Conservation (phyloP, 2,329 filamentous ascomycete genomes). For the Colletotrichum sp. region DNA sequence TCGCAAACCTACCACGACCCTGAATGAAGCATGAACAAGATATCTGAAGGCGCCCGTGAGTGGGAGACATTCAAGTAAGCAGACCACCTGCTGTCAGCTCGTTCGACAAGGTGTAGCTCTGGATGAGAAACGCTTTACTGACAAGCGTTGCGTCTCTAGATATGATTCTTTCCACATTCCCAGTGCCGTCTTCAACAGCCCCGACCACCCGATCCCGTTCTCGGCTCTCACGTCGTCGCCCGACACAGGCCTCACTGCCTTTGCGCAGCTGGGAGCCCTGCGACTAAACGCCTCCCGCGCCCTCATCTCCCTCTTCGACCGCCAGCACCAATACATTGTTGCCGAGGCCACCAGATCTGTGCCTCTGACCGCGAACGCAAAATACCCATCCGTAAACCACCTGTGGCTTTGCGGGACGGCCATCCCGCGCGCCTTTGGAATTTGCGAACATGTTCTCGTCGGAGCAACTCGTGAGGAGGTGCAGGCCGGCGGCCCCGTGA, state of each 20-base stretch:
- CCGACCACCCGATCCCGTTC: slow-evolving; percentile 26
- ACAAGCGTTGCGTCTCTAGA: neutral
- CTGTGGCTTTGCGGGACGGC: slow-evolving; percentile 32
- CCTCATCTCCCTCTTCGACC: slow-evolving; percentile 58
- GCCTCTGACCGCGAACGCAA: slow-evolving; percentile 34
- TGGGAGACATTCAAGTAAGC: slow-evolving; percentile 35
- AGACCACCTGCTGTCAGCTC: neutral
- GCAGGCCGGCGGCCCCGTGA: neutral
- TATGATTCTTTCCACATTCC: slow-evolving; percentile 23
- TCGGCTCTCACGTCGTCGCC: slow-evolving; percentile 30
- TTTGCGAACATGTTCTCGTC: slow-evolving; percentile 34
- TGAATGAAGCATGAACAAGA: slow-evolving; percentile 22
- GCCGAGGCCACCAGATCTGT: slow-evolving; percentile 53
- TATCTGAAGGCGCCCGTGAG: slow-evolving; percentile 32
- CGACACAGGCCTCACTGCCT: slow-evolving; percentile 50
- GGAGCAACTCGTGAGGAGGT: neutral
- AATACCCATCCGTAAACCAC: slow-evolving; percentile 3
- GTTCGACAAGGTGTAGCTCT: neutral
- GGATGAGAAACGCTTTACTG: neutral
- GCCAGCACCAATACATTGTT: slow-evolving; percentile 51
- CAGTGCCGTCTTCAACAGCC: slow-evolving; percentile 26
- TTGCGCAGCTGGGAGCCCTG: slow-evolving; percentile 53
- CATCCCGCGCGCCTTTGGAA: slow-evolving; percentile 31
- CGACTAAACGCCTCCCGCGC: slow-evolving; percentile 42
- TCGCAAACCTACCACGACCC: neutral